These are phyloP conservation scores for Eragrostis nindensis DNA, from an alignment of 176 grass and related monocot species.

Conservation along the genomic window DNA sequence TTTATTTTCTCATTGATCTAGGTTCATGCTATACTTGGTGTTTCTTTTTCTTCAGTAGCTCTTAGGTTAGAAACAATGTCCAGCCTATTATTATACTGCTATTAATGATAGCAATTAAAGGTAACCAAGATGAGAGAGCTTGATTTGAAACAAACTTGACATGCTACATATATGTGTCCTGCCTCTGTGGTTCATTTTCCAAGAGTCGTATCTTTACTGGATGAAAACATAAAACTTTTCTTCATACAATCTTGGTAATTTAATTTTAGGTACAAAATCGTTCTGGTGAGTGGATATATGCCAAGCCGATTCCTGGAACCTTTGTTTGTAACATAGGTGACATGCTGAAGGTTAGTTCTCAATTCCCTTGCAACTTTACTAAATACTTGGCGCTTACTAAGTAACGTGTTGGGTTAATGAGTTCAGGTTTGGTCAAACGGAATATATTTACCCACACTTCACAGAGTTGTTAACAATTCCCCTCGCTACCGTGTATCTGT, in stretches of 20 bases:
- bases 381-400: background rate
- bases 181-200: background rate
- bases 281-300: slow-evolving; percentile 87
- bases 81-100: too few relatives aligned
- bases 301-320: slow-evolving; percentile 76
- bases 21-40: background rate
- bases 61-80: background rate
- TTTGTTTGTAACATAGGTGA: slow-evolving; percentile 97
- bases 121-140: background rate
- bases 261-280: slow-evolving; percentile 71
- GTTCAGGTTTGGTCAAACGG: slow-evolving; percentile 91
- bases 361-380: background rate
- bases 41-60: background rate
- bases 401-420: slow-evolving; percentile 14
- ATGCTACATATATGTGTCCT: background rate
- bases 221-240: background rate
- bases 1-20: background rate
- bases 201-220: background rate
- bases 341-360: slow-evolving; percentile 77
- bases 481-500: slow-evolving; percentile 81
- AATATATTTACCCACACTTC: slow-evolving; percentile 85
- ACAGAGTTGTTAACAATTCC: slow-evolving; percentile 77
- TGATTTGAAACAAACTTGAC: background rate
- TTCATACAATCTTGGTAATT: background rate
- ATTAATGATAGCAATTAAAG: background rate